A percentile compares a stretch with the other conserved stretches of the same genome.
Evolutionary conservation across 1,139 yeast genomes (phyloP).

Genomic region (Saccharomyces hybrid): DNA sequence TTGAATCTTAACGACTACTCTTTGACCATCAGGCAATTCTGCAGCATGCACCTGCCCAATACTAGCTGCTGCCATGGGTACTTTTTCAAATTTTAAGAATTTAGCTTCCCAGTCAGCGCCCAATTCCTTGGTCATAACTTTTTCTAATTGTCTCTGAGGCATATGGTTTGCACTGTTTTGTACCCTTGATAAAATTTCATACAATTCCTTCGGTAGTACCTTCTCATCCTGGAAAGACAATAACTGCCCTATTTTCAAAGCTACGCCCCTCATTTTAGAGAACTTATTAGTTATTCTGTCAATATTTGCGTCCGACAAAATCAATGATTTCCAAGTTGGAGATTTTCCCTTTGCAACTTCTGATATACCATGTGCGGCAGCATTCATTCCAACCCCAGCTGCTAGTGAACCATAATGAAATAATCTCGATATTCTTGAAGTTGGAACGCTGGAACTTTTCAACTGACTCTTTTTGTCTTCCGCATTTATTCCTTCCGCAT

Average conservation of each 20-base stretch:
- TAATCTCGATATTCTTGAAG: conserved; percentile 74
- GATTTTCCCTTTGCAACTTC: conserved; percentile 50
- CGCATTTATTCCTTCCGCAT: neutral
- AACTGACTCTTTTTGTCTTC: conserved; percentile 28
- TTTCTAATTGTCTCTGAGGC: conserved; percentile 86
- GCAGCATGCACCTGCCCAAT: conserved; percentile 96
- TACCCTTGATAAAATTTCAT: conserved; percentile 68
- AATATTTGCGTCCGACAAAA: conserved; percentile 74
- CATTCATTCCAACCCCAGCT: conserved; percentile 83
- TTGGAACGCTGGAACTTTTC: conserved; percentile 67
- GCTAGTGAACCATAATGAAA: conserved; percentile 92
- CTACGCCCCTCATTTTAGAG: conserved; percentile 96
- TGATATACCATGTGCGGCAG: conserved; percentile 68
- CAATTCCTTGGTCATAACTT: conserved; percentile 63
- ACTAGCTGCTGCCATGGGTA: conserved; percentile 95
- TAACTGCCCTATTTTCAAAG: conserved; percentile 91
- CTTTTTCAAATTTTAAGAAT: conserved; percentile 70
- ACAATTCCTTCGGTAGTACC: conserved; percentile 77
- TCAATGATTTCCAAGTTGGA: conserved; percentile 51
- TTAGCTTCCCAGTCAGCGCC: conserved; percentile 71
- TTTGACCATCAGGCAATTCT: conserved; percentile 48
- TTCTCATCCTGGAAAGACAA: conserved; percentile 86
- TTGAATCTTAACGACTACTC: conserved; percentile 93
- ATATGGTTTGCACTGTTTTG: conserved; percentile 94
- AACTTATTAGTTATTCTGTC: conserved; percentile 82